These are phyloP conservation scores for Dichomitus squalens DNA, from an alignment of 1,284 basidiomycete genomes.

Conservation along the genomic window DNA sequence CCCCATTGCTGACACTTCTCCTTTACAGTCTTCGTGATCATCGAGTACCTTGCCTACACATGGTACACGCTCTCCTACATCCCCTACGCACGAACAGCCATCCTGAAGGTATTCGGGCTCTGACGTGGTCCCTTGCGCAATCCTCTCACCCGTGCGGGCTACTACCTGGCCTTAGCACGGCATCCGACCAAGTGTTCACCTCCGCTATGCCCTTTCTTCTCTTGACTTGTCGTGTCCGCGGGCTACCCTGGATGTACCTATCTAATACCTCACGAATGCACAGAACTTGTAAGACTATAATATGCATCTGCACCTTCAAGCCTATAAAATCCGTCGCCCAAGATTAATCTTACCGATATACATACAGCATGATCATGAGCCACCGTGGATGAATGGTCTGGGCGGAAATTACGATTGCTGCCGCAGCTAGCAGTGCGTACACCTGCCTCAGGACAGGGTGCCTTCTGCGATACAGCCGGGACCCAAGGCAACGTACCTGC, in stretches of 20 bases:
- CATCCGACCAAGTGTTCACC: background rate
- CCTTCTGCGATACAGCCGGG: too few relatives aligned
- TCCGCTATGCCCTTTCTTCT: background rate
- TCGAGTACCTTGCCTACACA: slow-evolving; percentile 84
- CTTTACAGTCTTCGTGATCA: slow-evolving; percentile 78
- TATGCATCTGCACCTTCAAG: background rate
- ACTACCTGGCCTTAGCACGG: background rate
- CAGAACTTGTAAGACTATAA: slow-evolving; percentile 16
- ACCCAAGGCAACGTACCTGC: too few relatives aligned
- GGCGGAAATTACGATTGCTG: too few relatives aligned
- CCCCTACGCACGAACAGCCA: slow-evolving; percentile 80
- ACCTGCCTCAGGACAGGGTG: too few relatives aligned
- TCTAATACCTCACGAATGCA: slow-evolving; percentile 3
- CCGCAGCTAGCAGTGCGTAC: too few relatives aligned
- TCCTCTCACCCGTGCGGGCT: background rate
- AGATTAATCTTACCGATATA: too few relatives aligned
- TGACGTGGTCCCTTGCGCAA: slow-evolving; percentile 1
- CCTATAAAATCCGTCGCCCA: too few relatives aligned
- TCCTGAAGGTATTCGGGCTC: slow-evolving; percentile 67
- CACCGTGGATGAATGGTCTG: too few relatives aligned
- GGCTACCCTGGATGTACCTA: slow-evolving; percentile 6
- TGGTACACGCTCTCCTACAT: slow-evolving; percentile 88
- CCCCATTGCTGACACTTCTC: slow-evolving; percentile 9
- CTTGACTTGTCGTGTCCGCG: background rate
- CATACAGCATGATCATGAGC: too few relatives aligned